These are phyloP conservation scores for Craterostigma plantagineum DNA, from an alignment of 257 asterid genomes.

Conservation along the genomic window DNA sequence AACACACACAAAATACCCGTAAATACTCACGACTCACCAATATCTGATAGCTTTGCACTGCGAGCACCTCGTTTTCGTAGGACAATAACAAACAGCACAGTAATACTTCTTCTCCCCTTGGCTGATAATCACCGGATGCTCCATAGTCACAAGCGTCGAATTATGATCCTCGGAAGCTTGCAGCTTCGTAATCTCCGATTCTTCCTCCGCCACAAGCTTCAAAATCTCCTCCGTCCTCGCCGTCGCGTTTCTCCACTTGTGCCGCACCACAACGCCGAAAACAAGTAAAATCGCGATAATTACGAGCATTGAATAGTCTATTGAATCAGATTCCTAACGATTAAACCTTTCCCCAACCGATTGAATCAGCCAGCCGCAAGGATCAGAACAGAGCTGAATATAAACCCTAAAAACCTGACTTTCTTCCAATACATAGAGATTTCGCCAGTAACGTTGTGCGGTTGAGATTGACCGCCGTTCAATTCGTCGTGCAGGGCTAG, in stretches of 20 bases:
- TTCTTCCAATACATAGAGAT: conserved; percentile 35
- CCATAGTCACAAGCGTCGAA: conserved; percentile 10
- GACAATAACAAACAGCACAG: conserved; percentile 36
- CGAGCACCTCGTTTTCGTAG: conserved; percentile 38
- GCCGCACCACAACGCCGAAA: conserved; percentile 25
- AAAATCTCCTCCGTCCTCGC: conserved; percentile 37
- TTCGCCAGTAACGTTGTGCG: background rate
- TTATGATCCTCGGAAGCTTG: conserved; percentile 17
- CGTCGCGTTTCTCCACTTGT: conserved; percentile 35
- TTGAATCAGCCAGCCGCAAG: conserved; percentile 26
- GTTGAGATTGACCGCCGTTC: too few species aligned
- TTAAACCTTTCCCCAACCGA: background rate
- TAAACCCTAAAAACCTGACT: conserved; percentile 20
- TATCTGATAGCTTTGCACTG: conserved; percentile 39
- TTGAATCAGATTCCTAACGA: background rate
- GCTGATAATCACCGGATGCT: conserved; percentile 3
- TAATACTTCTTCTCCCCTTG: conserved; percentile 17
- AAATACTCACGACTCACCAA: conserved; percentile 22
- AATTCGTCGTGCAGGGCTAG: too few species aligned
- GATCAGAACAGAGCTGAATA: conserved; percentile 23
- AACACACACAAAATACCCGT: background rate
- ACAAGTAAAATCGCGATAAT: conserved; percentile 25
- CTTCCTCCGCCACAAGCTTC: conserved; percentile 29
- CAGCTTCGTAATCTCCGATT: conserved; percentile 19
- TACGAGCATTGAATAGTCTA: conserved; percentile 18